These are phyloP conservation scores for Pelargonium exstipulatum DNA, from an alignment of 441 rosid genomes.

Conservation along the genomic window DNA sequence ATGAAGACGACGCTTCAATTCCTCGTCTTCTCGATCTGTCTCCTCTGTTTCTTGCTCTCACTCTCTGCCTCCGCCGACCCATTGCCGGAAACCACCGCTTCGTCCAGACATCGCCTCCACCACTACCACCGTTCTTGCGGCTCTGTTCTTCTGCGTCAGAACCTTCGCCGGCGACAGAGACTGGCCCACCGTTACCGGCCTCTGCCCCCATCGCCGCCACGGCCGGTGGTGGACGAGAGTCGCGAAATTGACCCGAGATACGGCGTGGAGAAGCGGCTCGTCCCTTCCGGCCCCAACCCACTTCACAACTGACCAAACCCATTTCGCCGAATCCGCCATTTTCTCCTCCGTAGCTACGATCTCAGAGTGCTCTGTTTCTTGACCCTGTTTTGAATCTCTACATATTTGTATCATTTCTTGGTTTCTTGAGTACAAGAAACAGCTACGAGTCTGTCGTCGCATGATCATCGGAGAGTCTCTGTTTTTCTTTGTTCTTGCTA, in stretches of 20 bases:
- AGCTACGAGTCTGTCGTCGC: too few species aligned
- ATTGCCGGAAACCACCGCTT: neutral
- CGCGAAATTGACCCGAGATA: neutral
- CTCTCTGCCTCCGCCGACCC: neutral
- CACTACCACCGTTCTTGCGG: neutral
- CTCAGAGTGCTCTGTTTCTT: neutral
- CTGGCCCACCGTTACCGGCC: neutral
- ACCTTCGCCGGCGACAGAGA: neutral
- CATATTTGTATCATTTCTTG: neutral
- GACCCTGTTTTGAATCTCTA: neutral
- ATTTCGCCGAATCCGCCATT: too few species aligned
- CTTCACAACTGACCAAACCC: neutral
- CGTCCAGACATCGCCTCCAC: neutral
- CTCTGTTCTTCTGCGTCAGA: neutral
- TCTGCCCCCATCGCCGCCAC: neutral
- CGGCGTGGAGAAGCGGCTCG: neutral
- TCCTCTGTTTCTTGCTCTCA: neutral
- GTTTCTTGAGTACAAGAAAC: neutral
- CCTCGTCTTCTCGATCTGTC: neutral
- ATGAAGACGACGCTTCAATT: neutral
- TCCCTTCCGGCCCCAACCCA: neutral
- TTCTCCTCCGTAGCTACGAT: too few species aligned
- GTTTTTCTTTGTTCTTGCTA: neutral
- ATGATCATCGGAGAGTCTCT: neutral
- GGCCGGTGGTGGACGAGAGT: neutral